Base-by-base conservation (phyloP, 441 rosid species). In the Pelargonium fulgidum region DNA sequence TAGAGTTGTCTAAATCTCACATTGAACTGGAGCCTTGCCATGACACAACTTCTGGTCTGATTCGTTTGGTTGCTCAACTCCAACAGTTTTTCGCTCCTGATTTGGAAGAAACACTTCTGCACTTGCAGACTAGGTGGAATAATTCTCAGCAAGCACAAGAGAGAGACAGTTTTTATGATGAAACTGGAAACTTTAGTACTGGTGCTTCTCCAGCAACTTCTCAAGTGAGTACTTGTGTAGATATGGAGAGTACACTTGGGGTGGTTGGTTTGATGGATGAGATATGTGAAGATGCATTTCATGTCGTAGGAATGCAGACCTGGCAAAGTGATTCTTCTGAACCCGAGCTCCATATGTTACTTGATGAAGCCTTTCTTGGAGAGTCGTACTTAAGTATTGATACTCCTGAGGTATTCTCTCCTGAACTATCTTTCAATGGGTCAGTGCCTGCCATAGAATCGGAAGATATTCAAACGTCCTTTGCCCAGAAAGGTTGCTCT, bases 41-140 rank as follows among this genome's bases (percentile, higher is more conserved):
- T 75, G 98, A 95, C 76, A 89, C 96, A 22, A 91, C 95, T 39
- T 76, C 77, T 73, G 98, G 88, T 78, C 80, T 95, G 82, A 87
- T 88, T 68, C 80, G 77, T 64, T 84, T 95, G 86, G 91, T 82
- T 72, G 73, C 87, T 33, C 99, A 91, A 81, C 87, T 95, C 68
- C 98, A 91, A 79, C 90, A 81, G 80, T 76, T 95, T 61, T 77
- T 87, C 82, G 97, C 96, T 68, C 99, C 99, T 76, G 96, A 90
- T 71, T 66, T 88, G 79, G 99, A 95, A 87, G 96, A 91, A 81
- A 84, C 96, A 54, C 76, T 87, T 75, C 85, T 84, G 72, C 96
- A 92, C 83, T 77, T 95, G 79, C 98, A 95, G 81, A 83, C 83
- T 70, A 85, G 98, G 73, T 95, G 97, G 93, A 83, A 86, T 79